Base-by-base conservation (phyloP, 2,329 filamentous ascomycete species). In the Alternaria hordeiaustralica region DNA sequence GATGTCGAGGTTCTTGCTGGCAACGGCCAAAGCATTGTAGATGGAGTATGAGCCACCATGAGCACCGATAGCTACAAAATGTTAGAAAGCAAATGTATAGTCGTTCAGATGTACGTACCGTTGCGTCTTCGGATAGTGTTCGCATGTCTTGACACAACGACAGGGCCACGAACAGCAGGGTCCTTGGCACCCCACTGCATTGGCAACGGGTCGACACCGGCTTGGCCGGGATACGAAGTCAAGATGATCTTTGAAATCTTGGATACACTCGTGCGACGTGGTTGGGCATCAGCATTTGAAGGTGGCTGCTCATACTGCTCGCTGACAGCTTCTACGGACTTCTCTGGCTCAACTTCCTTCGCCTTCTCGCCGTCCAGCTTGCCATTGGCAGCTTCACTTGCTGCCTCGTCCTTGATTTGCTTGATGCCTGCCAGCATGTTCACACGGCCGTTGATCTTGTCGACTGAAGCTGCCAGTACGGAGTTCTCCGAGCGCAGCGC, bases 31-130 rank as follows among this genome's bases (percentile, higher is more conserved):
- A 21, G 95, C 95, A 77, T 97, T 94, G 83, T 98, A 98, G 68
- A 97, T 95, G 65, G 93, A 94, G 80, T 99, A 98, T 5, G 94
- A 97, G 61, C 96, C 95, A 67, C 96, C 95, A 71, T 92, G 90
- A 62, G 88, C 90, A 73, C 88, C 88, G 75, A 90, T 88, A 49
- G 88, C 87, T 84, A 54, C 18, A 6, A 21, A 6, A n/a, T n/a
- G 50, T 78, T 23, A 76, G 69, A 7, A 8, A 55, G 11, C n/a
- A 3, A 3, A 60, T 30, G 28, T 43, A 47, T 4, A 3, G 2
- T 33, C 7, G 53, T 18, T 57, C 13, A n/a, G 15, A 33, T 5
- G 51, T 12, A 75, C 76, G 57, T 82, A 92, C 91, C 92, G 81
- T 97, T 97, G 66, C 93, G 89, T 76, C 89, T 88, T 59, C 92